These are phyloP conservation scores for Suhomyces tanzawaensis DNA, from an alignment of 805 yeast genomes.

Conservation along the genomic window DNA sequence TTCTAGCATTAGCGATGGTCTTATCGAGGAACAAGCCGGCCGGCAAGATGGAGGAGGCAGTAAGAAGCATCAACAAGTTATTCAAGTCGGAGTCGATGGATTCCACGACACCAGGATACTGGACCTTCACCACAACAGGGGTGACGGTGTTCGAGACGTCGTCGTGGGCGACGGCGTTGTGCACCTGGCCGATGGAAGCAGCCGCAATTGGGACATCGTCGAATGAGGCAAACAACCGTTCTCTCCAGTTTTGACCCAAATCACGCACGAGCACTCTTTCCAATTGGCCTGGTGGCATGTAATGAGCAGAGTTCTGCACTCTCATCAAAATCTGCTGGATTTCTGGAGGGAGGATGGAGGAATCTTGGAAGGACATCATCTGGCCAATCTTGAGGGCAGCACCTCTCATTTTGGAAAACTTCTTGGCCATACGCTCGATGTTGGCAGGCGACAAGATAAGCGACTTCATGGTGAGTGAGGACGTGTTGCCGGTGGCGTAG, in stretches of 20 bases:
- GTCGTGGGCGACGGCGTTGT: slow-evolving; percentile 68
- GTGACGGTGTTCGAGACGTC: slow-evolving; percentile 57
- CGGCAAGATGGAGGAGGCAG: slow-evolving; percentile 85
- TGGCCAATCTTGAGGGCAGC: slow-evolving; percentile 98
- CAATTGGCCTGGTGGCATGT: slow-evolving; percentile 92
- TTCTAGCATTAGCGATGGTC: slow-evolving; percentile 89
- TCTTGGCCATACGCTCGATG: slow-evolving; percentile 82
- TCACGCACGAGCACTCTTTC: slow-evolving; percentile 70
- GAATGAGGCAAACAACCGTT: slow-evolving; percentile 62
- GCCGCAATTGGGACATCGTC: slow-evolving; percentile 94
- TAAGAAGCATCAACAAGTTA: slow-evolving; percentile 73
- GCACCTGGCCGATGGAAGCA: slow-evolving; percentile 97
- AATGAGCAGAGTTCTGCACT: slow-evolving; percentile 93
- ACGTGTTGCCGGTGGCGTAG: slow-evolving; percentile 50
- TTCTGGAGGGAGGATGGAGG: slow-evolving; percentile 78
- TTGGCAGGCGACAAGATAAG: slow-evolving; percentile 76
- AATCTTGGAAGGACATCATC: slow-evolving; percentile 92
- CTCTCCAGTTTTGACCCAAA: slow-evolving; percentile 78
- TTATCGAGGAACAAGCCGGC: slow-evolving; percentile 89
- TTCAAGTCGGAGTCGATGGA: slow-evolving; percentile 93
- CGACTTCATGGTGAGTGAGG: slow-evolving; percentile 48
- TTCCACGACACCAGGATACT: slow-evolving; percentile 94
- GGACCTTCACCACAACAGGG: slow-evolving; percentile 90
- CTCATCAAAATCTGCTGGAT: slow-evolving; percentile 74
- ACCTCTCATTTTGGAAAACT: slow-evolving; percentile 94